Base-by-base conservation (phyloP, 2,329 filamentous ascomycete species). In the Colletotrichum liriopes region DNA sequence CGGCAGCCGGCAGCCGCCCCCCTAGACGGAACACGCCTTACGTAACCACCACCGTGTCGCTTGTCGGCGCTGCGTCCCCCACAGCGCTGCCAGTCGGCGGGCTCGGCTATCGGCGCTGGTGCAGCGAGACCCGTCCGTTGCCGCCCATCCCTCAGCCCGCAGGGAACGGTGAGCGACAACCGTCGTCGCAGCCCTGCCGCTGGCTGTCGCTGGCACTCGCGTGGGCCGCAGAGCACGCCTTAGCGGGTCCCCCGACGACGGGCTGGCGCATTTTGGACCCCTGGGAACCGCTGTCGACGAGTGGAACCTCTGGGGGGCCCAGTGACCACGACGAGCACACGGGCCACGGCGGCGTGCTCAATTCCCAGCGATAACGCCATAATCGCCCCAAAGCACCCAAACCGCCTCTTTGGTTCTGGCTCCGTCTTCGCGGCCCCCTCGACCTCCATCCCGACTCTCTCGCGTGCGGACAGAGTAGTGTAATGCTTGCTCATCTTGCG, bases 281-380 rank as follows among this genome's bases (percentile, higher is more conserved):
- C 70, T 72, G 65, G 59, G 32, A 49, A 64, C 70, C 54, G 52
- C 59, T 55, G 69, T 61, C 35, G 56, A 37, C 26, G 41, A 16
- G 65, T 72, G 70, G 70, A 69, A 64, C 70, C 39, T 70, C 65
- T 39, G 65, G 70, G 65, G 62, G 59, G n/a, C 14, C 18, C 7
- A 55, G 32, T 3, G 2, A 55, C 18, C 18, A 12, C 32, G 51
- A 23, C 45, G 0, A 16, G 3, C 47, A 51, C 37, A 45, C 39
- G 37, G 23, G 8, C 60, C 45, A 62, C 35, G 35, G 35, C 60
- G 18, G 5, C 18, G 20, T 47, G 58, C 58, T 61, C 45, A 63
- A 18, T n/a, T 65, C 45, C 70, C 65, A 75, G 77, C 70, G 78
- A 82, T 82, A 81, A 82, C 81, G 81, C 81, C 80, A 82, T 82